Percentiles rank a stretch among this genome's conserved stretches.
Evolutionary conservation across 352 stramenopile genomes (phyloP).

Genomic region (Phytophthora brassicae): DNA sequence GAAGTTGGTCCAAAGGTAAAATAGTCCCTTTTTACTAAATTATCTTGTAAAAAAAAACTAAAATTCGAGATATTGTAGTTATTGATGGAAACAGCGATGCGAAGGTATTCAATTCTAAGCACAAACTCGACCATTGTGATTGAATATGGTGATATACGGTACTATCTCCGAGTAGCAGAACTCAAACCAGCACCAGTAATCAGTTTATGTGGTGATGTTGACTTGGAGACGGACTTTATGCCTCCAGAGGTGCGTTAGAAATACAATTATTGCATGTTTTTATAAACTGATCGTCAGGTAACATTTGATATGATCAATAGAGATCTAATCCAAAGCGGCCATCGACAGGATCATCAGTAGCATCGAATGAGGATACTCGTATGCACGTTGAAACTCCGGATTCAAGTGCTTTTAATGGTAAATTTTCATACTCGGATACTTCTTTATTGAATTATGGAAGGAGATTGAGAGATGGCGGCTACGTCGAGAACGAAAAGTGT

Average conservation of each 20-base stretch:
- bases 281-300: background rate
- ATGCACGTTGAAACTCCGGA: background rate
- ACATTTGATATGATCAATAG: slow-evolving; percentile 1
- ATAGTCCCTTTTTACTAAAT: background rate
- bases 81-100: slow-evolving; percentile 59
- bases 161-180: slow-evolving; percentile 52
- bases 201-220: slow-evolving; percentile 66
- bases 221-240: slow-evolving; percentile 63
- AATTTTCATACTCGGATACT: background rate
- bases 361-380: background rate
- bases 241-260: slow-evolving; percentile 28
- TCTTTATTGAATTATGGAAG: slow-evolving; percentile 8
- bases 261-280: background rate
- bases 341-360: slow-evolving; percentile 1
- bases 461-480: slow-evolving; percentile 22
- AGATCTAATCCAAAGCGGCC: slow-evolving; percentile 21
- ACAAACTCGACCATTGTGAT: slow-evolving; percentile 55
- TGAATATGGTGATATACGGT: slow-evolving; percentile 44
- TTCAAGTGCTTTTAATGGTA: background rate
- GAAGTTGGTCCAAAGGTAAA: slow-evolving; percentile 59
- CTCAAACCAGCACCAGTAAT: slow-evolving; percentile 49
- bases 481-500: slow-evolving; percentile 9
- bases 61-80: slow-evolving; percentile 23
- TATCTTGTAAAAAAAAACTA: background rate
- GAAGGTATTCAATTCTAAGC: slow-evolving; percentile 58